Evolutionary conservation across 768 basidiomycete species (phyloP).

Genomic region (Psilocybe cyanescens): DNA sequence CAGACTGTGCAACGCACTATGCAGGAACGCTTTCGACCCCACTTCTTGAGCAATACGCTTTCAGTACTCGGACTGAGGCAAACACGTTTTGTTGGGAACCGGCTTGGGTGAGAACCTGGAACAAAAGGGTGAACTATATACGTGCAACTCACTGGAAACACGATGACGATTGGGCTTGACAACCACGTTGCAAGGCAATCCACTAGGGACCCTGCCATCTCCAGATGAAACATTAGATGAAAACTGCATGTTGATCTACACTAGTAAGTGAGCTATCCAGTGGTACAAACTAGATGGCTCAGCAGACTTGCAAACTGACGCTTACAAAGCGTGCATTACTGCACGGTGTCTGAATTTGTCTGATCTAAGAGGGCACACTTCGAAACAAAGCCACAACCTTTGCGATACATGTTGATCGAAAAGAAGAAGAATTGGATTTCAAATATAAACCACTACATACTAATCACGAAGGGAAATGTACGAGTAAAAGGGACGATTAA

Average conservation of each 20-base stretch:
- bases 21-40: not conserved
- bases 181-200: conserved; percentile 18
- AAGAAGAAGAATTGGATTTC: not conserved
- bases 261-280: too few relatives aligned
- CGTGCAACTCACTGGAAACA: conserved; percentile 18
- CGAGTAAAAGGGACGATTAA: not conserved
- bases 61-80: conserved; percentile 15
- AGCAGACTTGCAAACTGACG: not conserved
- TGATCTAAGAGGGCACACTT: too few relatives aligned
- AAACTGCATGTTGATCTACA: not conserved
- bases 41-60: not conserved
- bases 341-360: not conserved
- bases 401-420: not conserved
- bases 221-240: conserved; percentile 11
- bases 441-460: conserved; percentile 12
- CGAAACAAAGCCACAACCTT: not conserved
- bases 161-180: conserved; percentile 17
- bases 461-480: conserved; percentile 16
- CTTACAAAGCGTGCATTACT: not conserved
- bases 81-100: conserved; percentile 18
- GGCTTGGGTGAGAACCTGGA: conserved; percentile 9
- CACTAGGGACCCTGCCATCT: conserved; percentile 4
- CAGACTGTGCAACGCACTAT: conserved; percentile 22
- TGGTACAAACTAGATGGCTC: not conserved
- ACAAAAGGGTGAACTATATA: not conserved